phyloP scores from a whole-genome alignment of 345 rosid genomes.

The Eucalyptus globulus region DNA sequence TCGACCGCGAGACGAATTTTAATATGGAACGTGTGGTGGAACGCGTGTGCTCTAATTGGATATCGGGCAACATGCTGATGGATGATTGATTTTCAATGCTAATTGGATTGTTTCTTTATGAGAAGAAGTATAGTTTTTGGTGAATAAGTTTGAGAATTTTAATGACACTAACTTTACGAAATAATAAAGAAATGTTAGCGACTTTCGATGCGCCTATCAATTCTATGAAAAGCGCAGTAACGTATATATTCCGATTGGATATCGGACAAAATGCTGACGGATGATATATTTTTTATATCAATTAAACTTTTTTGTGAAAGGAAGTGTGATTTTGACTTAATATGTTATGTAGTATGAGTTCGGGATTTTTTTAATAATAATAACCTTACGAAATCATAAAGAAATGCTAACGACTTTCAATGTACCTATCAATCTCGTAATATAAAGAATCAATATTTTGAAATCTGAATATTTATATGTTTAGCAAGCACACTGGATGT shows the following conservation, averaged over 20 bases:
- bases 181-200: too few species aligned
- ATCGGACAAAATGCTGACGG: too few species aligned
- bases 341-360: neutral
- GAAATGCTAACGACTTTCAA: neutral
- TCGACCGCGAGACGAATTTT: fast-evolving
- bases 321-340: neutral
- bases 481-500: neutral
- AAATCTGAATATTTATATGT: neutral
- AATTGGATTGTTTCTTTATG: too few species aligned
- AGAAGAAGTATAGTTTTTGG: too few species aligned
- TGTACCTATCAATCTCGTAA: neutral
- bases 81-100: neutral
- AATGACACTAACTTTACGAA: too few species aligned
- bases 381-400: neutral
- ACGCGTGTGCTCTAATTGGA: neutral
- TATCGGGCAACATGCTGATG: neutral
- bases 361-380: neutral
- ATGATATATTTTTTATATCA: too few species aligned
- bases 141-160: neutral
- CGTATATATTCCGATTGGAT: too few species aligned
- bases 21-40: neutral
- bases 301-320: neutral
- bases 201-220: neutral
- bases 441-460: neutral
- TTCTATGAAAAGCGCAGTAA: too few species aligned